Base-by-base conservation (phyloP, 176 grass and related monocot species). In the Poa annua region DNA sequence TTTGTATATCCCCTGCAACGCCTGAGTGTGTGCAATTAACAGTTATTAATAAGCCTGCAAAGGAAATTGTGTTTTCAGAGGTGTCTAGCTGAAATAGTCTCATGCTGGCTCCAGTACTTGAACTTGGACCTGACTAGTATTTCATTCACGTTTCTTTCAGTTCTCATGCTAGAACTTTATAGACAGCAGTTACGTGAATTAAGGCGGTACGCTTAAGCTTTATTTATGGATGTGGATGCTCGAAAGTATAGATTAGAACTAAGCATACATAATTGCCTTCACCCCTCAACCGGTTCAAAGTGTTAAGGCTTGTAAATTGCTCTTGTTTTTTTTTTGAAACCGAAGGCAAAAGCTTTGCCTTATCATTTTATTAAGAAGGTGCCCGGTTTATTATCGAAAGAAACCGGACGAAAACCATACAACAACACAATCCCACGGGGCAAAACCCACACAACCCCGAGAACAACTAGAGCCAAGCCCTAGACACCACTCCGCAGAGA, bases 11-110 rank as follows among this genome's bases (percentile, higher is more conserved):
- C n/a, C 29, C 4, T 11, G 5, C 24, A 24, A 25, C 39, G 1
- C n/a, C 34, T 53, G 33, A 54, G n/a, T 53, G 38, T 54, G 29
- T 48, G 2, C 20, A 51, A 75, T 71, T 71, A 24, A n/a, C n/a
- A n/a, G n/a, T n/a, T n/a, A n/a, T n/a, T n/a, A n/a, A n/a, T n/a
- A n/a, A n/a, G n/a, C n/a, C n/a, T n/a, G n/a, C 7, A 78, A 8
- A 45, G 2, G 3, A 69, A 69, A 66, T 38, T 5, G n/a, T 56
- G 49, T 84, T 22, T 26, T 6, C 38, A 86, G 53, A 45, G 49
- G 66, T 75, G 68, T 80, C 7, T 21, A n/a, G 32, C 20, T 74
- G 29, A 77, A 87, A 69, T 87, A 17, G 55, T 50, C 61, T 39
- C 52, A n/a, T 77, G 11, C 16, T 36, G 22, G 19, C 24, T 33